Base-by-base conservation (phyloP, 169 alveolate species). In the Eimeria praecox region DNA sequence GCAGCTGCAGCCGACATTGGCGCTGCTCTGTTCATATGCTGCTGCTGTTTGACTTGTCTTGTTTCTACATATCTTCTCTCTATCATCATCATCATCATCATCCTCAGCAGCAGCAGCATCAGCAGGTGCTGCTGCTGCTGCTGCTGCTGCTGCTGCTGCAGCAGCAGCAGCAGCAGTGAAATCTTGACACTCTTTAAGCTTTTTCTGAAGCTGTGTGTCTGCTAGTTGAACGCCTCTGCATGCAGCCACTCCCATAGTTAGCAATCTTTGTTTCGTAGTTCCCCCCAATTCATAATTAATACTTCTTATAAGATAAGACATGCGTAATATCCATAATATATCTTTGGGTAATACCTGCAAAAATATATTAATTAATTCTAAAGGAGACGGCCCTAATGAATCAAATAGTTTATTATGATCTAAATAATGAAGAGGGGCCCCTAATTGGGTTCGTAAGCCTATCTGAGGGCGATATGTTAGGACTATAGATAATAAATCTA, bases 241-340 rank as follows among this genome's bases (percentile, higher is more conserved):
- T 49, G 75, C 52, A 35, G 75, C 12, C 30, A 22, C 78, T 24
- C 78, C 92, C 92, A 83, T 83, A 33, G 33, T 71, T 20, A 83
- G 78, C 12, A 83, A n/a, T 46, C 75, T 66, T 16, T 35, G 33
- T 42, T 56, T 49, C n/a, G 75, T 83, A 9, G 56, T 46, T 66
- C 92, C 92, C 35, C 92, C 78, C 33, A 83, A 56, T 2, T 42
- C 49, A 40, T 16, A 46, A 71, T 82, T 82, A 35, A 82, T 44
- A 20, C 71, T 42, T 24, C 90, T 62, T 18, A 82, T 44, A 27
- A 83, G 40, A 30, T 83, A 46, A 14, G 35, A 30, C 92, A 83
- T 83, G 52, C 95, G 91, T 40, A 92, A 73, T 16, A 92, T 33
- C 95, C 95, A 92, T 30, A 92, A 35, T 20, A 92, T 38, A 42